phyloP scores from a whole-genome alignment of 768 basidiomycete genomes.

The Tricholoma sp. region DNA sequence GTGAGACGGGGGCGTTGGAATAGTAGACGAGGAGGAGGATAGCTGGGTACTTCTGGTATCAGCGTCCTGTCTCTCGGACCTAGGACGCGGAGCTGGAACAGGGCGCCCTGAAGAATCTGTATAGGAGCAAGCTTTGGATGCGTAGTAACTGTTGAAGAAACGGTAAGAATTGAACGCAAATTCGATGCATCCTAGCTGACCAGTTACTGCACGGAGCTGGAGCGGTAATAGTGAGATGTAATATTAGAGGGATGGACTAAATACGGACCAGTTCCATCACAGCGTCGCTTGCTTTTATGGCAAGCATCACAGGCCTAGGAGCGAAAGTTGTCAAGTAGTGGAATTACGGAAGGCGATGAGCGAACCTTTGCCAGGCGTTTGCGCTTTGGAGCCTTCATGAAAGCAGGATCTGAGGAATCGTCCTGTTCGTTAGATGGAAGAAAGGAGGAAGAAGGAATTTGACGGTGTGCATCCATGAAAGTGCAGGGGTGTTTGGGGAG shows the following conservation, averaged over 20 bases:
- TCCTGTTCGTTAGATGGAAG: slow-evolving; percentile 21
- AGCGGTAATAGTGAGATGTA: slow-evolving; percentile 10
- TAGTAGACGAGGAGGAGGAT: slow-evolving; percentile 17
- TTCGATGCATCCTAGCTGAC: slow-evolving; percentile 30
- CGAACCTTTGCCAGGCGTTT: slow-evolving; percentile 50
- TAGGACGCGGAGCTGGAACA: slow-evolving; percentile 68
- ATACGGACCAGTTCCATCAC: slow-evolving; percentile 70
- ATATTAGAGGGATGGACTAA: slow-evolving; percentile 8
- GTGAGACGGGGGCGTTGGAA: slow-evolving; percentile 21
- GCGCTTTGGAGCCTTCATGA: slow-evolving; percentile 47
- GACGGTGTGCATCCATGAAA: slow-evolving; percentile 33
- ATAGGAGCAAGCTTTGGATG: slow-evolving; percentile 77
- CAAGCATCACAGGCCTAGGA: slow-evolving; percentile 71
- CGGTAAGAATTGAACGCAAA: neutral
- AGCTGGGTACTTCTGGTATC: slow-evolving; percentile 12
- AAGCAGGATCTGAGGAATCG: slow-evolving; percentile 25
- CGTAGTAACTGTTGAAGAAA: slow-evolving; percentile 56
- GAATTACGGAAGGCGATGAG: neutral
- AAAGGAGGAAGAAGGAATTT: slow-evolving; percentile 17
- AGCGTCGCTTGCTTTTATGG: slow-evolving; percentile 80
- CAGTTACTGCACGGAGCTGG: slow-evolving; percentile 80
- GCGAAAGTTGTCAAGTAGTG: slow-evolving; percentile 10
- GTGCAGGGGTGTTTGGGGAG: slow-evolving; percentile 16
- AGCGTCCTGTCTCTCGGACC: slow-evolving; percentile 33
- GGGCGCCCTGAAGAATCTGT: slow-evolving; percentile 74